These are phyloP conservation scores for Trichosporon ovoides DNA, from an alignment of 1,284 basidiomycete species.

Conservation along the genomic window DNA sequence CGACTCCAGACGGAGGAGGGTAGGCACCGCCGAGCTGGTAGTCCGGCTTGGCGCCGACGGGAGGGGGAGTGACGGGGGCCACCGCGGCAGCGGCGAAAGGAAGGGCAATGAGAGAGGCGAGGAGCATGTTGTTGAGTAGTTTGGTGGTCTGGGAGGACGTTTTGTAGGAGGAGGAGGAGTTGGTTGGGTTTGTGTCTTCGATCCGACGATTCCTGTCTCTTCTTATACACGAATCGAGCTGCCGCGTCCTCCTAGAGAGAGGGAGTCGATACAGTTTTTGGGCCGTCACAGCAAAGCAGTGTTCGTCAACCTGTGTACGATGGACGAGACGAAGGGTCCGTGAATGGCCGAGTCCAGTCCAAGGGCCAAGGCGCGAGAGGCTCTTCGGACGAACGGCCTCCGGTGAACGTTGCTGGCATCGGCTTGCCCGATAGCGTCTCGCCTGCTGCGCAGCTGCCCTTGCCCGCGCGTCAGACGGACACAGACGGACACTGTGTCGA, in stretches of 20 bases:
- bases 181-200: background rate
- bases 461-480: too few species aligned
- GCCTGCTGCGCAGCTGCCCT: background rate
- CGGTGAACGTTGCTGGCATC: background rate
- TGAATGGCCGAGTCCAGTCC: background rate
- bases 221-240: too few species aligned
- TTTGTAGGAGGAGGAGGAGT: background rate
- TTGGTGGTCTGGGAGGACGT: background rate
- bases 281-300: too few species aligned
- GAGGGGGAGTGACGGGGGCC: background rate
- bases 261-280: too few species aligned
- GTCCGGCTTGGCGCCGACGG: background rate
- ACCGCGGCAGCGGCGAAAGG: background rate
- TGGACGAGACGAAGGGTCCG: background rate
- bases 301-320: background rate
- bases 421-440: background rate
- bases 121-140: background rate
- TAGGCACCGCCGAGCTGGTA: constrained; percentile 6
- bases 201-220: too few species aligned
- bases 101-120: background rate
- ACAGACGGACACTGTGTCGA: too few species aligned
- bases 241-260: too few species aligned
- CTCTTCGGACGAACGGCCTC: background rate
- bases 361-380: background rate
- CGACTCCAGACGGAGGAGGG: constrained; percentile 4